phyloP scores from a whole-genome alignment of 768 basidiomycete genomes.

The Boletus eberwhitei region DNA sequence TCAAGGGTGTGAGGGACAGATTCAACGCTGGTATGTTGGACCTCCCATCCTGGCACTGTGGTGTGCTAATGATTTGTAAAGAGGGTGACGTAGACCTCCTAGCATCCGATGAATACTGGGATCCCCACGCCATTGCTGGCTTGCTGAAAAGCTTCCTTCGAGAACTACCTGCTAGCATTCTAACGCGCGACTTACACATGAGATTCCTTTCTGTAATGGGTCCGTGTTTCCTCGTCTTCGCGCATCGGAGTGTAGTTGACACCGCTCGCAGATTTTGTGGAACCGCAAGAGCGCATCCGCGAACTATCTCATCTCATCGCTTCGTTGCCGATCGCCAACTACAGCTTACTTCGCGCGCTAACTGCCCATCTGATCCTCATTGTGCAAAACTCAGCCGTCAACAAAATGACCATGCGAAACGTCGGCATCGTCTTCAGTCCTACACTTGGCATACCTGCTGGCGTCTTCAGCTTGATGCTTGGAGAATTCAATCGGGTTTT shows the following conservation, averaged over 20 bases:
- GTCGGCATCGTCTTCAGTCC: constrained; percentile 99
- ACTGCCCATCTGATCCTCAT: constrained; percentile 94
- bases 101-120: constrained; percentile 88
- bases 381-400: constrained; percentile 82
- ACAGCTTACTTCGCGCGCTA: constrained; percentile 88
- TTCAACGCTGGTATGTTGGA: constrained; percentile 77
- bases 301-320: constrained; percentile 87
- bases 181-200: constrained; percentile 89
- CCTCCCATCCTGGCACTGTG: constrained; percentile 2
- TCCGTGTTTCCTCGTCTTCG: constrained; percentile 39
- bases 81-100: constrained; percentile 97
- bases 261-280: constrained; percentile 68
- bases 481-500: constrained; percentile 92
- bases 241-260: constrained; percentile 7
- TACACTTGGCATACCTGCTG: constrained; percentile 96
- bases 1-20: constrained; percentile 88
- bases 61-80: constrained; percentile 30
- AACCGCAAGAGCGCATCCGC: constrained; percentile 81
- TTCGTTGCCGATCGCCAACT: constrained; percentile 86
- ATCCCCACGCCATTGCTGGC: constrained; percentile 96
- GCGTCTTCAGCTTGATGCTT: constrained; percentile 92
- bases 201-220: constrained; percentile 91
- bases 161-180: constrained; percentile 87
- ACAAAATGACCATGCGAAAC: constrained; percentile 99
- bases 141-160: constrained; percentile 91